Base-by-base conservation (phyloP, 106 monocot genomes). In the Acorus calamus region DNA sequence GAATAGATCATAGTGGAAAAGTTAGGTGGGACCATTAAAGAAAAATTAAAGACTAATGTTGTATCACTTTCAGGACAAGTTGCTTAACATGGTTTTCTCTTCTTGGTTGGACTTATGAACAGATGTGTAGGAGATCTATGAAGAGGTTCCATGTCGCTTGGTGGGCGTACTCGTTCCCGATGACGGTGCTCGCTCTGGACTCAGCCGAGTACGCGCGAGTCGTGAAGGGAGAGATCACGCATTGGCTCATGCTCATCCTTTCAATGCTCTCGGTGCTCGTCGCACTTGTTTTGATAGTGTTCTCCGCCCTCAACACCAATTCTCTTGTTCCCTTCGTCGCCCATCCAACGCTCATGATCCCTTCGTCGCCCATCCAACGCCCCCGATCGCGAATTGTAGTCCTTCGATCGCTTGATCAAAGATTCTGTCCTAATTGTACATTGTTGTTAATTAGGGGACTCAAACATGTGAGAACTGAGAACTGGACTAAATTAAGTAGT, bases 141-240 rank as follows among this genome's bases (percentile, higher is more conserved):
- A 63, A 68, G 58, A 57, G 60, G 11, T 81, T 81, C 72, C 77
- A 56, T 7, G 73, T 81, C 6, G 61, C 77, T 0, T 81, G 81
- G 77, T 81, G 81, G 81, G 77, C 81, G 1, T 81, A 73, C 61
- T 81, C 81, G 14, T 81, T 81, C 65, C 81, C 81, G 5, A 69
- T 77, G 4, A 73, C 81, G 0, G 12, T 77, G 9, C 81, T 81
- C 2, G 81, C 81, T 4, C 69, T 81, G 44, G 77, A 77, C 6
- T 73, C 81, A 1, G 61, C 77, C 0, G 65, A 70, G 66, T 81
- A 81, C 11, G 81, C 81, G 6, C 81, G 66, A 42, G 73, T 65
- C 13, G 81, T 81, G 44, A 66, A 70, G 52, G 64, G 56, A 2
- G 55, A 4, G 46, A 13, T 65, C 12, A 69, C 81, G 13, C 61